Evolutionary conservation across 345 rosid species (phyloP), one percentile per base, ranked within the genome.

Genomic region (Salix suchowensis): DNA sequence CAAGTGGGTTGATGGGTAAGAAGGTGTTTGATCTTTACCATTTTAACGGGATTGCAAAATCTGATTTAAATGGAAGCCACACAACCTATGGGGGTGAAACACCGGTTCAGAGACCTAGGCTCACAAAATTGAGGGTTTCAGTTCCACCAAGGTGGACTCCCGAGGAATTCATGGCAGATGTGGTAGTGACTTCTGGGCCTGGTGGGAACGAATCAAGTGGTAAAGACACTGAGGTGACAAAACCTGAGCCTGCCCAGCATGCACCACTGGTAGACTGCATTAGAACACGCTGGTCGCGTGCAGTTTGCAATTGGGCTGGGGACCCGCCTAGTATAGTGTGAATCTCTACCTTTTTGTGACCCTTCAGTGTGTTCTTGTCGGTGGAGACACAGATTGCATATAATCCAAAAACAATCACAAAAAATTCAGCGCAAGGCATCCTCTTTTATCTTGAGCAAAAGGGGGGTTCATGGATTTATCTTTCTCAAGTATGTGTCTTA

Each of bases 121-220:
- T 96, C 34, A 91, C 97, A n/a, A 96, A 90, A 77, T 80, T 96
- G 74, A 91, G 80, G 82, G 99, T 96, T 71, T 88, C 97, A 44
- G 99, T 92, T 74, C 99, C 99, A 34, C 99, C 99, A n/a, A 89
- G 95, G 79, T 96, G 99, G 99, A 96, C 96, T 32, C 97, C 95
- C 0, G 97, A 94, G 85, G 99, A 96, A 82, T 96, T 88, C 89
- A 84, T 94, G 97, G 79, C 97, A 2, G 88, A 88, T 70, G 89
- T 85, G 60, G 80, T 62, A 0, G 76, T 84, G 74, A 74, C 94
- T 5, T 86, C 91, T 62, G 80, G 80, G 67, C 74, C 92, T 23
- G 83, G 74, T 23, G 83, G 80, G 65, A 74, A 75, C 18, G 88
- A 78, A 71, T 77, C 85, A 4, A 68, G 75, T 46, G 82, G 85